These are phyloP conservation scores for Penicillium manginii DNA, from an alignment of 495 filamentous ascomycete species.

Conservation along the genomic window DNA sequence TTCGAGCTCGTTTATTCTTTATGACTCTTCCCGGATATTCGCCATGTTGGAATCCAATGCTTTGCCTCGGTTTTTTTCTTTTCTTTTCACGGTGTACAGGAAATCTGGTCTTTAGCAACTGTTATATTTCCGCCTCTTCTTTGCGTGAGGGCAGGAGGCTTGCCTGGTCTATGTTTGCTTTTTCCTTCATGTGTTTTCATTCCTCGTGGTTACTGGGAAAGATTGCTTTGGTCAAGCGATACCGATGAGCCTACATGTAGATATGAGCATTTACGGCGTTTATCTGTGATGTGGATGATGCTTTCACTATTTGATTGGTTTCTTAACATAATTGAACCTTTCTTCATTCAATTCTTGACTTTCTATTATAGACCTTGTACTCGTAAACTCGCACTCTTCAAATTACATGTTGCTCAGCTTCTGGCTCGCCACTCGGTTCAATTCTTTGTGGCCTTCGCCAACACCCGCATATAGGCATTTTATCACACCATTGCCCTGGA, in stretches of 20 bases:
- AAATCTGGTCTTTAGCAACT: slow-evolving; percentile 28
- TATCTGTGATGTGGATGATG: slow-evolving; percentile 30
- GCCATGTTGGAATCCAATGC: slow-evolving; percentile 9
- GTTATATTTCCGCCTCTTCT: slow-evolving; percentile 20
- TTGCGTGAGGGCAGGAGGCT: slow-evolving; percentile 19
- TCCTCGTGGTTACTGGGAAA: slow-evolving; percentile 29
- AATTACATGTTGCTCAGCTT: too few species aligned
- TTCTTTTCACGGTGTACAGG: slow-evolving; percentile 38
- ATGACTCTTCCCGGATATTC: slow-evolving; percentile 25
- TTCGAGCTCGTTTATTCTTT: slow-evolving; percentile 36
- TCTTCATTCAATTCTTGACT: neutral
- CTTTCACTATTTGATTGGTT: slow-evolving; percentile 25
- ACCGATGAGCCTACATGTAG: slow-evolving; percentile 48
- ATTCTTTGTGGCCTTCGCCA: too few species aligned
- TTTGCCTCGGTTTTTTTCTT: slow-evolving; percentile 16
- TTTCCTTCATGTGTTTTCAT: slow-evolving; percentile 31
- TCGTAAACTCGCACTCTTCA: neutral
- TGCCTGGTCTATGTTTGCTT: slow-evolving; percentile 26
- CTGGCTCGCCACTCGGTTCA: too few species aligned
- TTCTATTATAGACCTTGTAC: neutral
- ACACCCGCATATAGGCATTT: too few species aligned
- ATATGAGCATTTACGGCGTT: slow-evolving; percentile 55
- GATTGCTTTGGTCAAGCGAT: slow-evolving; percentile 46
- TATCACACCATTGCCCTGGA: too few species aligned
- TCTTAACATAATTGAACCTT: slow-evolving; percentile 26